These are phyloP conservation scores for Antrodiella citrinella DNA, from an alignment of 768 basidiomycete species.

Conservation along the genomic window DNA sequence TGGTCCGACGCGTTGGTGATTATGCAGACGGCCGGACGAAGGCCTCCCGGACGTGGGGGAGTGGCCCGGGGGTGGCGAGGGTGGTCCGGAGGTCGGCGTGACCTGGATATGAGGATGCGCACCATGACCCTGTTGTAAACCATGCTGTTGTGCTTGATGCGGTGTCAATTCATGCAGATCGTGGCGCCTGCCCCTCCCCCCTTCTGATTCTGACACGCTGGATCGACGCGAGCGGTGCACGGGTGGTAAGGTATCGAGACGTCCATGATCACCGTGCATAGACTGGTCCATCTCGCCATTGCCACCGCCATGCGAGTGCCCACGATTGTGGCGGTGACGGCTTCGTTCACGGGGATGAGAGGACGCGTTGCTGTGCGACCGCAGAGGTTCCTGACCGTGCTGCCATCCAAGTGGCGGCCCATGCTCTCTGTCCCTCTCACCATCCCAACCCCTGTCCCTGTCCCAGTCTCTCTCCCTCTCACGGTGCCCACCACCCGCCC, in stretches of 20 bases:
- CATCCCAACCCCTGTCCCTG: not conserved
- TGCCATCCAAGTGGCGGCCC: not conserved
- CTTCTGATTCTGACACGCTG: conserved; percentile 20
- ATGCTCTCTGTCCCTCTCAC: not conserved
- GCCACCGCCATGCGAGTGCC: conserved; percentile 13
- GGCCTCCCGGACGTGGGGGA: conserved; percentile 14
- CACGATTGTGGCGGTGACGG: not conserved
- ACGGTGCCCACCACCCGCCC: not conserved
- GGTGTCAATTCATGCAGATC: conserved; percentile 35
- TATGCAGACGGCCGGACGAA: conserved; percentile 26
- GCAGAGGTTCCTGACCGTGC: conserved; percentile 33
- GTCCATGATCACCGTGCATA: conserved; percentile 9
- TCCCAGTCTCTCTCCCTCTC: not conserved
- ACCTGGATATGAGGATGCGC: conserved; percentile 27
- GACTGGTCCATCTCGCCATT: conserved; percentile 4
- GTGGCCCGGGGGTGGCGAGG: conserved; percentile 27
- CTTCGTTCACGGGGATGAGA: conserved; percentile 12
- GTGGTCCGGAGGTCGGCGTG: conserved; percentile 12
- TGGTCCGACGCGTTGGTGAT: conserved; percentile 62
- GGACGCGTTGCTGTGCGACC: conserved; percentile 45
- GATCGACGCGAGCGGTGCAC: conserved; percentile 24
- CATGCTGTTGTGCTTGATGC: conserved; percentile 22
- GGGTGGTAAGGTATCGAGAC: conserved; percentile 28
- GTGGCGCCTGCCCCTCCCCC: conserved; percentile 40
- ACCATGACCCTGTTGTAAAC: not conserved